Base-by-base conservation (phyloP, 805 yeast species). In the Nakazawaea peltata region DNA sequence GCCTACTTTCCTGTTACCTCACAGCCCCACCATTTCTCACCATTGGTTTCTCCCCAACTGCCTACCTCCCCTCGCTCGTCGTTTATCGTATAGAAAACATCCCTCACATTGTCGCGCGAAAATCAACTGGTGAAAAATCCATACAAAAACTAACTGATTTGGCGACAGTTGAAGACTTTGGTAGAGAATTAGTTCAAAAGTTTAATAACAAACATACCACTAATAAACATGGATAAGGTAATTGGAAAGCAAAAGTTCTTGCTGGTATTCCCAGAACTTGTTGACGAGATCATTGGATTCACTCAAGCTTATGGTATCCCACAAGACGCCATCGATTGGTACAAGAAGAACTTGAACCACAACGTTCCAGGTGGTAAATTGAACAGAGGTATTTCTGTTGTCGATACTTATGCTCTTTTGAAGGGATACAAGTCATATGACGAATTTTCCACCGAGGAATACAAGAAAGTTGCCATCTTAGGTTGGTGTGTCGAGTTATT, bases 321-420 rank as follows among this genome's bases (percentile, higher is more conserved):
- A 21, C 60, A 67, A 36, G 92, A 83, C 43, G 97, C 96, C 26
- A 71, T 82, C 39, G 74, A 71, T 19, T 92, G 98, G 97, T 85
- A 75, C 60, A 73, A 68, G 46, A 69, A 70, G 45, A 77, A 67
- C 45, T 64, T 90, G 54, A 63, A 78, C 49, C 83, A 90, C 67
- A 92, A 92, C 66, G 78, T 95, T 4, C 90, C 95, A 40, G 96
- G 97, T 41, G 99, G 99, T 33, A 92, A 92, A 61, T 71, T 87
- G 54, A 92, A 92, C 72, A 76, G 99, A 57, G 99, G 99, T 22
- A 64, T 92, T 40, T 85, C 97, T 26, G 97, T 92, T 14, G 79
- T 92, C 43, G 97, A 90, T 57, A 85, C 97, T 2, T 92, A 83
- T 65, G 77, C 77, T 39, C 71, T 90, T 38, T 67, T 92, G 54